Percentiles rank a stretch among this genome's conserved stretches.
These are phyloP conservation scores for Vitis cinerea DNA, from an alignment of 164 flowering plant genomes.

Conservation along the genomic window DNA sequence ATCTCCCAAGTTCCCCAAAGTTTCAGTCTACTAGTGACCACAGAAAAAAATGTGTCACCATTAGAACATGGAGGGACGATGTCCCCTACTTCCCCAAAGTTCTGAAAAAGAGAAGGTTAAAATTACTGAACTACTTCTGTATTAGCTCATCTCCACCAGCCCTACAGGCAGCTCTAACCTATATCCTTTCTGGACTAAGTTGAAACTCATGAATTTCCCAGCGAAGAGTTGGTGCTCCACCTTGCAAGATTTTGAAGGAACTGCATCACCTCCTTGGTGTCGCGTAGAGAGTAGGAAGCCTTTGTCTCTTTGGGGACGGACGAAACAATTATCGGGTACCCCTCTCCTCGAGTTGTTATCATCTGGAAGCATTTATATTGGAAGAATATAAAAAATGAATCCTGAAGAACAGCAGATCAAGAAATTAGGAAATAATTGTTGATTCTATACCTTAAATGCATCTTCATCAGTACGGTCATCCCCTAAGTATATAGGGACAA, in stretches of 20 bases:
- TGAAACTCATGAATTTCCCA: background rate
- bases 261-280: slow-evolving; percentile 49
- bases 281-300: slow-evolving; percentile 55
- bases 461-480: slow-evolving; percentile 49
- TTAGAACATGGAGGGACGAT: background rate
- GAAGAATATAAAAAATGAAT: too few relatives aligned
- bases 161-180: too few relatives aligned
- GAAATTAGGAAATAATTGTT: background rate
- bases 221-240: slow-evolving; percentile 33
- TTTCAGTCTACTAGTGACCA: too few relatives aligned
- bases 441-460: background rate
- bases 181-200: too few relatives aligned
- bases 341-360: slow-evolving; percentile 33
- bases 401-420: background rate
- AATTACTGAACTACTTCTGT: too few relatives aligned
- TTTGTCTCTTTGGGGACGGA: slow-evolving; percentile 50
- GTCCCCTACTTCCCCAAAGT: background rate
- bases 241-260: slow-evolving; percentile 39
- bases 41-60: background rate
- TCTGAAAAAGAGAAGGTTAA: too few relatives aligned
- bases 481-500: slow-evolving; percentile 45
- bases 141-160: slow-evolving; percentile 17
- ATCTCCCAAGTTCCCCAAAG: too few relatives aligned
- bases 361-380: slow-evolving; percentile 28
- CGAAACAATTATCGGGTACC: slow-evolving; percentile 55